phyloP scores from a whole-genome alignment of 352 stramenopile species.

The Pythium sp. region DNA sequence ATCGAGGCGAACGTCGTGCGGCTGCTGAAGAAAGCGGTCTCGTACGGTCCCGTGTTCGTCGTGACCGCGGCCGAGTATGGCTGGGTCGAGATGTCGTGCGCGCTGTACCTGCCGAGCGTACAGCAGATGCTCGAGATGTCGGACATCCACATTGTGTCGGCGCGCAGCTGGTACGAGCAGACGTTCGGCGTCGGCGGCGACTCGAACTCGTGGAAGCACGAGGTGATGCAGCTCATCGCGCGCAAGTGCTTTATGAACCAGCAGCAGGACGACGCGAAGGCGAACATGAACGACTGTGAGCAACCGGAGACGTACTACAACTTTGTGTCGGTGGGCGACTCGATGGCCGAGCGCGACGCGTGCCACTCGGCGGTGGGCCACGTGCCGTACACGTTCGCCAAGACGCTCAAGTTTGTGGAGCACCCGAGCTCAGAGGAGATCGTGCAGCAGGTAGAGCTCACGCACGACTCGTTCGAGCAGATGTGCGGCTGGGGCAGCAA shows the following conservation, averaged over 20 bases:
- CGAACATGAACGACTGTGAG: background rate
- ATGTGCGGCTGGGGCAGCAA: slow-evolving; percentile 79
- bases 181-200: slow-evolving; percentile 76
- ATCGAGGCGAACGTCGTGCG: slow-evolving; percentile 64
- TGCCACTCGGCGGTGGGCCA: slow-evolving; percentile 68
- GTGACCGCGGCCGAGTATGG: slow-evolving; percentile 79
- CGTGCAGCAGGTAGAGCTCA: slow-evolving; percentile 80
- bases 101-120: slow-evolving; percentile 70
- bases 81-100: slow-evolving; percentile 83
- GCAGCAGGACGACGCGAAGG: background rate
- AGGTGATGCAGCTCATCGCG: slow-evolving; percentile 86
- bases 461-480: slow-evolving; percentile 82
- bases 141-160: slow-evolving; percentile 85
- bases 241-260: slow-evolving; percentile 69
- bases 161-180: slow-evolving; percentile 84
- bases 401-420: slow-evolving; percentile 88
- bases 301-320: slow-evolving; percentile 59
- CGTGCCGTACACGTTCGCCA: slow-evolving; percentile 71
- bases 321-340: slow-evolving; percentile 82
- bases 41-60: slow-evolving; percentile 82
- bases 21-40: slow-evolving; percentile 67
- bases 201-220: slow-evolving; percentile 80
- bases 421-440: slow-evolving; percentile 78
- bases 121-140: slow-evolving; percentile 60
- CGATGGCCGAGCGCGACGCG: slow-evolving; percentile 83